These are phyloP conservation scores for Pythium scleroteichum DNA, from an alignment of 352 stramenopile genomes.

Conservation along the genomic window DNA sequence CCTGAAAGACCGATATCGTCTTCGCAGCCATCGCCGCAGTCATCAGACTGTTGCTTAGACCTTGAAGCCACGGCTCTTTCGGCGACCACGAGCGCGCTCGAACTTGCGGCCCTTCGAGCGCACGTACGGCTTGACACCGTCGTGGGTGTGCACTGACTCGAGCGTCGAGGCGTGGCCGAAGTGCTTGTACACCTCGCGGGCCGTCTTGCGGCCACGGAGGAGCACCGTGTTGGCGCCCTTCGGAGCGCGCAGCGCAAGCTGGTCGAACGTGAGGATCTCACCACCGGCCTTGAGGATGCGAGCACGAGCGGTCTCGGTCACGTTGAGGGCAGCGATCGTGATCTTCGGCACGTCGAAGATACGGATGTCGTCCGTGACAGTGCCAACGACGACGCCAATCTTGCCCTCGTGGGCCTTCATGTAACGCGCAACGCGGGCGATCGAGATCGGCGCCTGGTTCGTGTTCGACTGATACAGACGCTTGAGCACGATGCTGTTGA, in stretches of 20 bases:
- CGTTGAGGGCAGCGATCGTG: slow-evolving; percentile 95
- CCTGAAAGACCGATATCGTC: slow-evolving; percentile 25
- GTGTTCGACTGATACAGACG: slow-evolving; percentile 99
- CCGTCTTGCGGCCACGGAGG: slow-evolving; percentile 96
- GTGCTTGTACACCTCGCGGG: slow-evolving; percentile 97
- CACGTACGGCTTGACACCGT: slow-evolving; percentile 99
- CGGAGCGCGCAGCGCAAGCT: slow-evolving; percentile 97
- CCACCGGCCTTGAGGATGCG: slow-evolving; percentile 98
- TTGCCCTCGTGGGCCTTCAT: slow-evolving; percentile 99
- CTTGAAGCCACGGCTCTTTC: slow-evolving; percentile 99
- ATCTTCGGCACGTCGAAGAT: slow-evolving; percentile 96
- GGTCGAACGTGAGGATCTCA: slow-evolving; percentile 99
- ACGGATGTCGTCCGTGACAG: slow-evolving; percentile 99
- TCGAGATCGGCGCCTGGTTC: slow-evolving; percentile 97
- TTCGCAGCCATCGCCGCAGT: slow-evolving; percentile 19
- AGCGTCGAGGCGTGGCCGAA: slow-evolving; percentile 98
- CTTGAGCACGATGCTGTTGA: slow-evolving; percentile 98
- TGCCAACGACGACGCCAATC: slow-evolving; percentile 98
- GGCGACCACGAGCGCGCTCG: slow-evolving; percentile 98
- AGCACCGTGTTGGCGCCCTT: slow-evolving; percentile 99
- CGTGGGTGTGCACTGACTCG: slow-evolving; percentile 98
- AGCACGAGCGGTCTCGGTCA: slow-evolving; percentile 97
- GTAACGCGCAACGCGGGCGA: slow-evolving; percentile 96
- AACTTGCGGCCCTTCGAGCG: slow-evolving; percentile 99
- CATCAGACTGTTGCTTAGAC: slow-evolving; percentile 85